These are phyloP conservation scores for Leccinum pellstonianum DNA, from an alignment of 768 basidiomycete genomes.

Conservation along the genomic window DNA sequence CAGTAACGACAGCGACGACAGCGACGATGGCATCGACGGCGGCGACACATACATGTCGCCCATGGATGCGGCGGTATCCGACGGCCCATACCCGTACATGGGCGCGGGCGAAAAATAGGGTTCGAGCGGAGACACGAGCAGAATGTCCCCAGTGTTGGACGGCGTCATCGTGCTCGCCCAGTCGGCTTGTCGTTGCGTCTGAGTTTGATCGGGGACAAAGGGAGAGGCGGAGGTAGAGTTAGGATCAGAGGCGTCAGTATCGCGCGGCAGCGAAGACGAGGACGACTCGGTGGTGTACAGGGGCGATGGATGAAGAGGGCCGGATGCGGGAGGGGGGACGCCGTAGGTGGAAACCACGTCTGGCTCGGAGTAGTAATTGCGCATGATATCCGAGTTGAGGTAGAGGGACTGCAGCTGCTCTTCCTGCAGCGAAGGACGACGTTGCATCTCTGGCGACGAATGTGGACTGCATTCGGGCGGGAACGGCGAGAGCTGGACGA, in stretches of 20 bases:
- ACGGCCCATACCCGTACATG: constrained; percentile 19
- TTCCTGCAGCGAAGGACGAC: constrained; percentile 21
- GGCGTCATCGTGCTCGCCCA: constrained; percentile 12
- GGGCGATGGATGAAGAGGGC: constrained; percentile 12
- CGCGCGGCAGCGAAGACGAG: constrained; percentile 1
- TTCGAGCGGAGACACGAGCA: constrained; percentile 20
- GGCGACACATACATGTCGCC: constrained; percentile 14
- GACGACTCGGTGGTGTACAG: constrained; percentile 22
- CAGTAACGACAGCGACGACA: neutral
- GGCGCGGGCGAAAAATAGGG: constrained; percentile 13
- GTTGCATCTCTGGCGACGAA: constrained; percentile 11
- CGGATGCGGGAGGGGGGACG: neutral
- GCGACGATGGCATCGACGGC: neutral
- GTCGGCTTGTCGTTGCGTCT: constrained; percentile 1
- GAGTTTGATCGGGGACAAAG: constrained; percentile 11
- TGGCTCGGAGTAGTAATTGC: constrained; percentile 19
- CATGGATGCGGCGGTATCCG: constrained; percentile 19
- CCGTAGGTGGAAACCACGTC: constrained; percentile 14
- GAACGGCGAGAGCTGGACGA: constrained; percentile 19
- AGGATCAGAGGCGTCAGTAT: neutral
- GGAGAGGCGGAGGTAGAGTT: neutral
- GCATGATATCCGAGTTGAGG: constrained; percentile 24
- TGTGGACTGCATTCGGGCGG: constrained; percentile 16
- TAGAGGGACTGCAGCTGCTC: constrained; percentile 24
- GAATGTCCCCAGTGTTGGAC: constrained; percentile 6